Base-by-base conservation (phyloP, 176 grass and related monocot genomes). In the Aegilops longissima region DNA sequence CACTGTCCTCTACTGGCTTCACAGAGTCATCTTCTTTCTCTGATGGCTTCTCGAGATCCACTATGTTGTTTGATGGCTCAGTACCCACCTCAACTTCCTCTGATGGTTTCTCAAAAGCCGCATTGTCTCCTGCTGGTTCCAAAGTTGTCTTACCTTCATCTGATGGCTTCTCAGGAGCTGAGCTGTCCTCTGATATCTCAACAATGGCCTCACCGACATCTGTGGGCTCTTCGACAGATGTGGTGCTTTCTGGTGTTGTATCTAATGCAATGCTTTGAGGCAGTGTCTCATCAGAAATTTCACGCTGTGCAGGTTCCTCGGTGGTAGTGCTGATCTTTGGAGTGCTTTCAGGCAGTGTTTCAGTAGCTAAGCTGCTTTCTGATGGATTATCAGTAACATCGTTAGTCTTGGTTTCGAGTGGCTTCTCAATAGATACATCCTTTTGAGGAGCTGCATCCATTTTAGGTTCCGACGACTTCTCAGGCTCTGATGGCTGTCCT, bases 321-420 rank as follows among this genome's bases (percentile, higher is more conserved):
- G 27, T 70, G 36, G 27, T 14, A 80, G 66, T 68, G 21, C 34
- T 61, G 45, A 61, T 67, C 11, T 76, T 21, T 66, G 49, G 70
- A 85, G 2, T 84, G 69, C 61, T 80, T 58, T 81, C 59, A 84
- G 62, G 14, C 16, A 67, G 29, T 51, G 36, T 77, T 17, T 76
- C 76, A 85, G 61, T 84, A 87, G 47, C 59, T 70, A 77, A 69
- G 81, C 81, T 84, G 38, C 71, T 82, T 85, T 91, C 90, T 85
- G 86, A 66, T 18, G 56, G 30, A 72, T 88, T 78, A 9, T 82
- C 33, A 30, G 40, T 38, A 88, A 65, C n/a, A 84, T 1, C 12
- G 31, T 63, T 12, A 40, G 33, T 71, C 58, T 81, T 70, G 11
- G 62, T 81, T 71, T 10, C 70, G 2, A 17, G 16, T 91, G 77